A percentile compares a stretch with the other conserved stretches of the same genome.
Conservation (phyloP, 306 rosid species). For the Calophaca sinica region DNA sequence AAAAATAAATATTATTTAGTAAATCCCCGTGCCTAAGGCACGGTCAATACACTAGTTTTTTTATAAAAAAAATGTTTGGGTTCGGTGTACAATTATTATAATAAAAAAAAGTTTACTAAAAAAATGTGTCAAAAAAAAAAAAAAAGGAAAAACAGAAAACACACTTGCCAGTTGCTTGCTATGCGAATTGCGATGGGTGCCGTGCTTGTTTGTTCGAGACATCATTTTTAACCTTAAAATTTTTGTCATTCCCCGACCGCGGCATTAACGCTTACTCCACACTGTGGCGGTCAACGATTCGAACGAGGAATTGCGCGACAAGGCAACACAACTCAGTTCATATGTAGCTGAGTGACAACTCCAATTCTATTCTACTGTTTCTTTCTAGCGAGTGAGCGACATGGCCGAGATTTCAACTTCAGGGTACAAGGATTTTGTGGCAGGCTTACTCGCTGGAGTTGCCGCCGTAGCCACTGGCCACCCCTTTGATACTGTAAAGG, state of each 20-base stretch:
- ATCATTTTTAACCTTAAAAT: not conserved
- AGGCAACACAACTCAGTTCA: not conserved
- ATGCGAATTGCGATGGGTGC: too few species aligned
- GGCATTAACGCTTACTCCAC: not conserved
- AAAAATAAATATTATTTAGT: too few species aligned
- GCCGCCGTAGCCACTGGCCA: conserved; percentile 53
- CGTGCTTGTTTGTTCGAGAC: too few species aligned
- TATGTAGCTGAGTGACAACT: conserved; percentile 28
- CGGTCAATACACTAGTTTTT: too few species aligned
- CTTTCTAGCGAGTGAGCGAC: conserved; percentile 16
- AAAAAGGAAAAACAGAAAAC: too few species aligned
- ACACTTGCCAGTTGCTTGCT: too few species aligned
- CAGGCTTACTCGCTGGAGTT: conserved; percentile 59
- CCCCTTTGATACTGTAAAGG: conserved; percentile 64
- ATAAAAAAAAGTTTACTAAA: too few species aligned
- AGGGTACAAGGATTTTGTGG: conserved; percentile 53
- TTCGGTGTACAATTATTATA: too few species aligned
- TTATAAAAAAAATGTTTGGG: too few species aligned
- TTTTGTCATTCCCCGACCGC: conserved; percentile 17
- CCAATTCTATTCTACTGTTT: conserved; percentile 6
- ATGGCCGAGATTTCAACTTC: conserved; percentile 64
- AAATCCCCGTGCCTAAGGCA: too few species aligned
- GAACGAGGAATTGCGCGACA: not conserved
- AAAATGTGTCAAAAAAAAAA: too few species aligned
- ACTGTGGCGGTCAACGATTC: conserved; percentile 8